Evolutionary conservation across 2,329 filamentous ascomycete species (phyloP).

Genomic region (Gremmenia infestans): DNA sequence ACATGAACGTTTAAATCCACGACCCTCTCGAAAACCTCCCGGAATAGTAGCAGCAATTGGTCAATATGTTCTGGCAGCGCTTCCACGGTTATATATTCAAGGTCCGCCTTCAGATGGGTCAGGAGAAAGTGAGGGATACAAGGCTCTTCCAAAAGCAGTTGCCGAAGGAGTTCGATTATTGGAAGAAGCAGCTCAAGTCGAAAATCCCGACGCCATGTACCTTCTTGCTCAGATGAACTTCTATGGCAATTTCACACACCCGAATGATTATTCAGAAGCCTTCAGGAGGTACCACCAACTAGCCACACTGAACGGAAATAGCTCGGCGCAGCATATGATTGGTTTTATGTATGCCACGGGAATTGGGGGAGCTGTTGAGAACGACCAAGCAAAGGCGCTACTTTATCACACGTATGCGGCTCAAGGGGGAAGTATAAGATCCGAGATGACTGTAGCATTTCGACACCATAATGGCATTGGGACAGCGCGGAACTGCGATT

Average conservation of each 20-base stretch:
- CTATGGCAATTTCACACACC: slow-evolving; percentile 88
- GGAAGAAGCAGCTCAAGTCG: slow-evolving; percentile 48
- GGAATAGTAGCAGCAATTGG: slow-evolving; percentile 52
- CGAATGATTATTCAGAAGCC: slow-evolving; percentile 71
- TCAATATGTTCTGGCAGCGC: slow-evolving; percentile 58
- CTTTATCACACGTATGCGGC: slow-evolving; percentile 95
- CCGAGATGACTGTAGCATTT: slow-evolving; percentile 91
- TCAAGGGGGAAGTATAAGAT: slow-evolving; percentile 71
- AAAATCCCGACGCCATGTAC: slow-evolving; percentile 77
- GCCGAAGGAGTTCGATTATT: slow-evolving; percentile 53
- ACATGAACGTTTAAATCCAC: slow-evolving; percentile 28
- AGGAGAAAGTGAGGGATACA: slow-evolving; percentile 14
- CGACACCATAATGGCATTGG: slow-evolving; percentile 82
- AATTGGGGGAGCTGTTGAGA: slow-evolving; percentile 72
- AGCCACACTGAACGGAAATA: slow-evolving; percentile 74
- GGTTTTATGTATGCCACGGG: slow-evolving; percentile 95
- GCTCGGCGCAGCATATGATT: slow-evolving; percentile 91
- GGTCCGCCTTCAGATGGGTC: slow-evolving; percentile 38
- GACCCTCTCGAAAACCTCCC: slow-evolving; percentile 42
- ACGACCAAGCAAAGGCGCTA: slow-evolving; percentile 85
- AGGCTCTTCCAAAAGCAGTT: slow-evolving; percentile 46
- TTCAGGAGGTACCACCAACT: slow-evolving; percentile 79
- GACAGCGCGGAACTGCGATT: slow-evolving; percentile 78
- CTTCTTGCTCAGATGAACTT: slow-evolving; percentile 93
- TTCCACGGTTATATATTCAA: slow-evolving; percentile 62